Percentiles rank a stretch among this genome's conserved stretches.
Evolutionary conservation across 257 asterid genomes (phyloP).

Genomic region (Solanum pennellii): DNA sequence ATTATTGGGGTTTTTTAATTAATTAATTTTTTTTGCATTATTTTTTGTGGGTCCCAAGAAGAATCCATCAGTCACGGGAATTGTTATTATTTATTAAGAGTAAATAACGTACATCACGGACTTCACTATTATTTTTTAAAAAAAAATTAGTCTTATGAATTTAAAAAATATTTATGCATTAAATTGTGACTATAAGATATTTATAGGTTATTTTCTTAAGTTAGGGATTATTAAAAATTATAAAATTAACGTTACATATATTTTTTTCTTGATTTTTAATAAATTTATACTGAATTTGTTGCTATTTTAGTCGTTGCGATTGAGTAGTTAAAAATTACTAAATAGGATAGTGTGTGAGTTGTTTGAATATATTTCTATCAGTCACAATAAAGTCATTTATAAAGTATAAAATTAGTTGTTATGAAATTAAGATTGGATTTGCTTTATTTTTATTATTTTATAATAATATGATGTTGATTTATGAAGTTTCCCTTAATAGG

Average conservation of each 20-base stretch:
- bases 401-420: background rate
- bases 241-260: too few species aligned
- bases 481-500: background rate
- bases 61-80: constrained; percentile 11
- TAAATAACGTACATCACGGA: constrained; percentile 13
- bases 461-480: background rate
- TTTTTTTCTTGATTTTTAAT: accelerated
- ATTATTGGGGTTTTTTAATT: background rate
- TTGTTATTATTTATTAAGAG: constrained; percentile 8
- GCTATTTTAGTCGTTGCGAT: accelerated
- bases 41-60: constrained; percentile 18
- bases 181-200: background rate
- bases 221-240: too few species aligned
- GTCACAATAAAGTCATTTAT: background rate
- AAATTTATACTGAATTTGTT: too few species aligned
- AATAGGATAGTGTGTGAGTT: background rate
- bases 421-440: background rate
- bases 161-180: too few species aligned
- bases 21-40: constrained; percentile 1
- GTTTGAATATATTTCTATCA: background rate
- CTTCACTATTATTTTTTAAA: background rate
- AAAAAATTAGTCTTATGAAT: too few species aligned
- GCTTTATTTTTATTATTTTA: background rate
- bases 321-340: too few species aligned
- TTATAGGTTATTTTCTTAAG: background rate